Percentiles rank a stretch among this genome's conserved stretches.
phyloP scores from a whole-genome alignment of 1,284 basidiomycete species.

The Kalmanozyma brasiliensis region DNA sequence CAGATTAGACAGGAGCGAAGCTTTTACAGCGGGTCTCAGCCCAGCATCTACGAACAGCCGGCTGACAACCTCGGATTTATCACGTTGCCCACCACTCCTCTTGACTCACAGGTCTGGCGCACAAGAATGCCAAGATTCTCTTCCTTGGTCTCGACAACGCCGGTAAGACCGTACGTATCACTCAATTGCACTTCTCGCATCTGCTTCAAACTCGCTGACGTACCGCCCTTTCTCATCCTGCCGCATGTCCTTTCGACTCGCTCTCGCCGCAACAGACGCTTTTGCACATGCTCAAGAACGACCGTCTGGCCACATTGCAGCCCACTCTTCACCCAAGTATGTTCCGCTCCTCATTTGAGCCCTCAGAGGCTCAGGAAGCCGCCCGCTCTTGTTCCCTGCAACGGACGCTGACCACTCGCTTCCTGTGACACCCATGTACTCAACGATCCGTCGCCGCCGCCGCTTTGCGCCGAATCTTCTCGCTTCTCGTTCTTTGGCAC shows the following conservation, averaged over 20 bases:
- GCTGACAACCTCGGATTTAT: neutral
- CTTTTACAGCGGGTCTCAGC: no score
- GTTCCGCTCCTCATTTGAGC: slow-evolving; percentile 64
- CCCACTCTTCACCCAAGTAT: slow-evolving; percentile 98
- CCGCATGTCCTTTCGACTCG: neutral
- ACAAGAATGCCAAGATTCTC: slow-evolving; percentile 99
- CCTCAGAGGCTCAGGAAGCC: no score
- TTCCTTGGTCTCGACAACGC: slow-evolving; percentile 98
- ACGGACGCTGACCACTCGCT: neutral
- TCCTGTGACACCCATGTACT: no score
- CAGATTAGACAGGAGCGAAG: no score
- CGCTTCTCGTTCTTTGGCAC: neutral
- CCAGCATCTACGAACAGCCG: neutral
- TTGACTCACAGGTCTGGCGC: slow-evolving; percentile 77
- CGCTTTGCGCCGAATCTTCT: no score
- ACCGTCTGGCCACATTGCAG: slow-evolving; percentile 95
- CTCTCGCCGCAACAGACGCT: slow-evolving; percentile 77
- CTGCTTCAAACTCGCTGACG: slow-evolving; percentile 2
- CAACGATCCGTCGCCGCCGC: no score
- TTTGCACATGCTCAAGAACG: slow-evolving; percentile 99
- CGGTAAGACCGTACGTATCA: slow-evolving; percentile 87
- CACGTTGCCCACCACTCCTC: neutral
- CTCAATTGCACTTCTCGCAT: neutral
- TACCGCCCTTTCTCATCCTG: no score
- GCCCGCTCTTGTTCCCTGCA: slow-evolving; percentile 16